Percentiles rank a stretch among this genome's conserved stretches.
Evolutionary conservation across 75 land plant genomes (phyloP).

Genomic region (Cryptomeria japonica): DNA sequence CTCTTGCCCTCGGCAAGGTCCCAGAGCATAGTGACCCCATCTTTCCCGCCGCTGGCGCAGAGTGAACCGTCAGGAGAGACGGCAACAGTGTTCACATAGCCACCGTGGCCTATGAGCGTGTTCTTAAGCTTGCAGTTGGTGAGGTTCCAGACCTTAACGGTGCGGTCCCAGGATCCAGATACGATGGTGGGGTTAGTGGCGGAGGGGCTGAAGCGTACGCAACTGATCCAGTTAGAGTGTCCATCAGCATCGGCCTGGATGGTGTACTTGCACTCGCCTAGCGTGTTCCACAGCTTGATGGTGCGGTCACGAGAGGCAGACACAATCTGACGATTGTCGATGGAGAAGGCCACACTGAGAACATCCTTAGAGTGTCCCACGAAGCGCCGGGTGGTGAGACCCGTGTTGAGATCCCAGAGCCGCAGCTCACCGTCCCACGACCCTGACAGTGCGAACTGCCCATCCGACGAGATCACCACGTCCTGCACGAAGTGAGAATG

Average conservation of each 20-base stretch:
- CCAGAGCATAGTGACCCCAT: slow-evolving; percentile 86
- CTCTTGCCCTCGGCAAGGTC: slow-evolving; percentile 69
- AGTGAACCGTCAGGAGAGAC: slow-evolving; percentile 87
- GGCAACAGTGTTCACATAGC: slow-evolving; percentile 82
- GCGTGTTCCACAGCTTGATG: slow-evolving; percentile 89
- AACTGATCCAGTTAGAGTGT: slow-evolving; percentile 44
- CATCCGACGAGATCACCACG: slow-evolving; percentile 82
- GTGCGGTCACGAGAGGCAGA: slow-evolving; percentile 77
- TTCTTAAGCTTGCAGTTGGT: slow-evolving; percentile 58
- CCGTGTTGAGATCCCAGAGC: slow-evolving; percentile 72
- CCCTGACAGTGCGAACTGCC: slow-evolving; percentile 81
- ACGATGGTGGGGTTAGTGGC: slow-evolving; percentile 56
- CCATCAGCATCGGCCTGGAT: slow-evolving; percentile 50
- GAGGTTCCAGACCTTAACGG: slow-evolving; percentile 72
- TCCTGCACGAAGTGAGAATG: slow-evolving; percentile 82
- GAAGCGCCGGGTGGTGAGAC: slow-evolving; percentile 65
- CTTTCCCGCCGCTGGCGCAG: slow-evolving; percentile 89
- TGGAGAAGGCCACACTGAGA: slow-evolving; percentile 57
- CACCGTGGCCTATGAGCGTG: slow-evolving; percentile 58
- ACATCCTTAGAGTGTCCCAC: slow-evolving; percentile 86
- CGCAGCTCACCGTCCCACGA: slow-evolving; percentile 79
- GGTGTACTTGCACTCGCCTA: slow-evolving; percentile 86
- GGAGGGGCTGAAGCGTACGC: slow-evolving; percentile 43
- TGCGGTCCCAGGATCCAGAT: slow-evolving; percentile 62
- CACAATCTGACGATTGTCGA: slow-evolving; percentile 71